phyloP scores from a whole-genome alignment of 2,329 filamentous ascomycete genomes.

The Alternaria alternata region DNA sequence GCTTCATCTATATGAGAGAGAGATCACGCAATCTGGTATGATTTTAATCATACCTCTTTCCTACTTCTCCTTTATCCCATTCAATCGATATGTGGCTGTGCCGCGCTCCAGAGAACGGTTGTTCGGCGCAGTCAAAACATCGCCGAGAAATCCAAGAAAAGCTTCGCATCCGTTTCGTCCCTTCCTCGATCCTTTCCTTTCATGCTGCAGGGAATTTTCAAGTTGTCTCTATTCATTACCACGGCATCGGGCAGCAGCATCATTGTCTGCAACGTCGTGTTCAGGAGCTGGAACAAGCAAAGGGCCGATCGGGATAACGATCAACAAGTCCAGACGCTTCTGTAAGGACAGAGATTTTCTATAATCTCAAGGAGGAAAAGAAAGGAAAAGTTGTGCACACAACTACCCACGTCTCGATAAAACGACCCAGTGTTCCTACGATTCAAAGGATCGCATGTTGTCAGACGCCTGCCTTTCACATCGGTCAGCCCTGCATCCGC shows the following conservation, averaged over 20 bases:
- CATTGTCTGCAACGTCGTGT: background rate
- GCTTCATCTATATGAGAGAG: background rate
- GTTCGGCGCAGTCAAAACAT: slow-evolving; percentile 21
- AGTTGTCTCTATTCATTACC: background rate
- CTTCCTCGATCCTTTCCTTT: background rate
- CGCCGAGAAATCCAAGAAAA: slow-evolving; percentile 6
- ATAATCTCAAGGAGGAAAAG: background rate
- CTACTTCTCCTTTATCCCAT: background rate
- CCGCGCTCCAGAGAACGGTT: slow-evolving; percentile 17
- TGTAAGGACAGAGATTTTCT: background rate
- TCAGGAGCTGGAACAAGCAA: background rate
- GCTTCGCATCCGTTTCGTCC: slow-evolving; percentile 2
- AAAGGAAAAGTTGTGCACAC: background rate
- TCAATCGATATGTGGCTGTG: slow-evolving; percentile 9
- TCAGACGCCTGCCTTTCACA: background rate
- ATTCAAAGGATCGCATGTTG: background rate
- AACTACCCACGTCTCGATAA: background rate
- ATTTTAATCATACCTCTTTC: background rate
- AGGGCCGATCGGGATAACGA: background rate
- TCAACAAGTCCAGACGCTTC: slow-evolving; percentile 1
- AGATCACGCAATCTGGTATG: background rate
- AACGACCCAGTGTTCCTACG: background rate
- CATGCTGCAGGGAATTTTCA: background rate
- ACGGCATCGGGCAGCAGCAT: too few relatives aligned
- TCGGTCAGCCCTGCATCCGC: background rate